Evolutionary conservation across 371 early-diverging fungal genomes (phyloP).

Genomic region (Syncephalastrum monosporum): DNA sequence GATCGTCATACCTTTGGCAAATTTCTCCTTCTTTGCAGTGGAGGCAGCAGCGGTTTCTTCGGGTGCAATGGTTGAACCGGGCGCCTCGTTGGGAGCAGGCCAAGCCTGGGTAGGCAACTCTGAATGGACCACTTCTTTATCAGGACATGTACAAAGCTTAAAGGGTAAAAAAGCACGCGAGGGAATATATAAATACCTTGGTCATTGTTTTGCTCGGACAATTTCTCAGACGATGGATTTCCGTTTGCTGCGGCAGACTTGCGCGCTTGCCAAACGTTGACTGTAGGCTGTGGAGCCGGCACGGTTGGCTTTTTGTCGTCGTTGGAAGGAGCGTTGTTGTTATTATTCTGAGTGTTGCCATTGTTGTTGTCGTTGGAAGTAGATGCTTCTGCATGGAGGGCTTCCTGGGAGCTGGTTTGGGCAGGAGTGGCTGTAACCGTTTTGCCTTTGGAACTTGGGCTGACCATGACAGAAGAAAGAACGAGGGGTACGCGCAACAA

Average conservation of each 20-base stretch:
- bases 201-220: constrained; percentile 15
- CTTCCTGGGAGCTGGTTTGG: constrained; percentile 1
- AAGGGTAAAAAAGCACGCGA: neutral
- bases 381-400: constrained; percentile 6
- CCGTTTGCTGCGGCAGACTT: constrained; percentile 26
- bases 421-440: neutral
- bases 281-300: constrained; percentile 53
- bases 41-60: constrained; percentile 25
- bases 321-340: constrained; percentile 1
- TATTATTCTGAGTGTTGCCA: neutral
- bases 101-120: constrained; percentile 19
- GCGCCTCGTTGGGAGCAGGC: constrained; percentile 51
- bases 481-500: too few relatives aligned
- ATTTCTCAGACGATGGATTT: constrained; percentile 6
- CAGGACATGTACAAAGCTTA: neutral
- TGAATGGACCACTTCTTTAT: neutral
- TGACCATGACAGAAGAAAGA: constrained; percentile 2
- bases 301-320: constrained; percentile 26
- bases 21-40: constrained; percentile 34
- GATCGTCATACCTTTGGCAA: constrained; percentile 25
- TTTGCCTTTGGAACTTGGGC: neutral
- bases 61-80: constrained; percentile 16
- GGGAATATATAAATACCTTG: neutral
- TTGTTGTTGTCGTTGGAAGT: constrained; percentile 3
- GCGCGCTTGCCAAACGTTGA: constrained; percentile 58